phyloP scores from a whole-genome alignment of 2,329 filamentous ascomycete genomes.

The Diaporthe vaccinii region DNA sequence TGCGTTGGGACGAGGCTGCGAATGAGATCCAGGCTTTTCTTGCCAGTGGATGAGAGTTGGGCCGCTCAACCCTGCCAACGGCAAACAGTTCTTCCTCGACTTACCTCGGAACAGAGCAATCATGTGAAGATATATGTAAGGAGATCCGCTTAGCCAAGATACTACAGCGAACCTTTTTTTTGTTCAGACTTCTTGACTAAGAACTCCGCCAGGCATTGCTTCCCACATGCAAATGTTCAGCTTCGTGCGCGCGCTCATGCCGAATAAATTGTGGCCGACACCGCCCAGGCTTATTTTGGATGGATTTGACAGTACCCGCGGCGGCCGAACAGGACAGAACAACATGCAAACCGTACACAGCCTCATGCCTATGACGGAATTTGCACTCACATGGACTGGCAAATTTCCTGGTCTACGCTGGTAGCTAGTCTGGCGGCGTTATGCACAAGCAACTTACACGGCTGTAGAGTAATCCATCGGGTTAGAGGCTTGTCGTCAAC shows the following conservation, averaged over 20 bases:
- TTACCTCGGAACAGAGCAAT: constrained; percentile 1
- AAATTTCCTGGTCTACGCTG: neutral
- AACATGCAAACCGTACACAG: neutral
- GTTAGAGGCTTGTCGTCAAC: neutral
- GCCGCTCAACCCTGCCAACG: neutral
- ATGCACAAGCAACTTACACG: neutral
- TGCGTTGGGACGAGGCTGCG: neutral
- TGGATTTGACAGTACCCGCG: neutral
- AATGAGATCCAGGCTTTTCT: neutral
- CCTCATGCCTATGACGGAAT: too few species aligned
- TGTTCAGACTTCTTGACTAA: neutral
- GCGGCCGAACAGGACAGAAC: too few species aligned
- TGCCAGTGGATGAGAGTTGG: neutral
- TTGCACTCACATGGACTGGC: too few species aligned
- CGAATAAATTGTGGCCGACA: too few species aligned
- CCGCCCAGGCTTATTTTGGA: neutral
- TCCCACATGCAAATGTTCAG: neutral
- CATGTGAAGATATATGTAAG: neutral
- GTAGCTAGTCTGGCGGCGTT: neutral
- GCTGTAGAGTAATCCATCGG: neutral
- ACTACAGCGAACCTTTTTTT: too few species aligned
- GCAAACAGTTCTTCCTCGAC: neutral
- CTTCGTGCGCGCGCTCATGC: neutral
- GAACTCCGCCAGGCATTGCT: neutral
- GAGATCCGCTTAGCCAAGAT: too few species aligned